Conservation (phyloP, 345 rosid genomes). For the Limnanthes douglasii region DNA sequence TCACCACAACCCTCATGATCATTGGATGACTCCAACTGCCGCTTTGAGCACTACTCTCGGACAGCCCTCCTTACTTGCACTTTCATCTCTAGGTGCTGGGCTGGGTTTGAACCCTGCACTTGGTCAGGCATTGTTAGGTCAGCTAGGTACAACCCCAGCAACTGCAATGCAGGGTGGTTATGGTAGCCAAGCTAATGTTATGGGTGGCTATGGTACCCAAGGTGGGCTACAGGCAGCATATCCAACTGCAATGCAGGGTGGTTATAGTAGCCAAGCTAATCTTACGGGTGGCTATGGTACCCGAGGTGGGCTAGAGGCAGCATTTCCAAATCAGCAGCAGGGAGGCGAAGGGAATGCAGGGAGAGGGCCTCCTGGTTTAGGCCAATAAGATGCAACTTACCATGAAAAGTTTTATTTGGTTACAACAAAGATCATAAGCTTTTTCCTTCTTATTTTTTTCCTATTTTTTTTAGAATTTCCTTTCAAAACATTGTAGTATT, state of each 20-base stretch:
- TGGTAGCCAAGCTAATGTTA: conserved; percentile 29
- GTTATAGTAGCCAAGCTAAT: too few relatives aligned
- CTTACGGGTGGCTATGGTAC: too few relatives aligned
- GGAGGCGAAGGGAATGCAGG: conserved; percentile 56
- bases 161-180: conserved; percentile 37
- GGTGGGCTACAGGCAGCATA: conserved; percentile 53
- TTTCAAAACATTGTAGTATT: neutral
- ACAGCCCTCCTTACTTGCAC: conserved; percentile 72
- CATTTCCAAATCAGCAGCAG: conserved; percentile 44
- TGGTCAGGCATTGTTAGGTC: conserved; percentile 36
- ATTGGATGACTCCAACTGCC: conserved; percentile 33
- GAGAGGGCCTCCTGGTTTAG: conserved; percentile 55
- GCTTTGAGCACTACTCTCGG: conserved; percentile 66
- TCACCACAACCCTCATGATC: conserved; percentile 21
- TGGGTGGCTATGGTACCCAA: conserved; percentile 44
- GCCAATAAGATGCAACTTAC: conserved; percentile 41
- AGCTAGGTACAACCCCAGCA: conserved; percentile 35
- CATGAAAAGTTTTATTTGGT: conserved; percentile 25
- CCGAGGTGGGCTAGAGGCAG: too few relatives aligned
- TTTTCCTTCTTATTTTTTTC: conserved; percentile 10
- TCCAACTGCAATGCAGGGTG: too few relatives aligned
- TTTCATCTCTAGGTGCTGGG: conserved; percentile 73
- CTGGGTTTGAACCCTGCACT: conserved; percentile 43
- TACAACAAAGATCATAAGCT: conserved; percentile 20
- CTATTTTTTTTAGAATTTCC: neutral